Evolutionary conservation across 2,329 filamentous ascomycete species (phyloP).

Genomic region (Drechslerella coelobrocha): DNA sequence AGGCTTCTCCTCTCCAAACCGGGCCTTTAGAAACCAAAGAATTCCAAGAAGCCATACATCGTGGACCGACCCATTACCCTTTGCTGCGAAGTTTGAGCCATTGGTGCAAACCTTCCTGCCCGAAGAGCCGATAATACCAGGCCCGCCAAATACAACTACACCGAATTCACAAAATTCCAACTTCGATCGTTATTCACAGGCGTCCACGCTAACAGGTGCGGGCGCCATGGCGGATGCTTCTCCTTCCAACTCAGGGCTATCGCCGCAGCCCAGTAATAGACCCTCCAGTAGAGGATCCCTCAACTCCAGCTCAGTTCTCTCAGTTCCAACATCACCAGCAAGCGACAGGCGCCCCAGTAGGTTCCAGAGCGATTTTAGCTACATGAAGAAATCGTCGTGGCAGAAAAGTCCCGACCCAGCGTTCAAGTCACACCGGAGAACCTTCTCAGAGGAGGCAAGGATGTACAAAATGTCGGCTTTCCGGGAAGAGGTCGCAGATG

Average conservation of each 20-base stretch:
- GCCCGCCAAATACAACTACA: constrained; percentile 14
- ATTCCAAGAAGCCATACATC: constrained; percentile 2
- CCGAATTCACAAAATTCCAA: neutral
- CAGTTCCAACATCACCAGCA: constrained; percentile 18
- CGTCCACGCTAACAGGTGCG: neutral
- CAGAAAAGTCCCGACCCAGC: constrained; percentile 39
- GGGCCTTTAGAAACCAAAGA: constrained; percentile 22
- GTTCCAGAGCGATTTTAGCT: constrained; percentile 39
- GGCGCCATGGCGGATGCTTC: constrained; percentile 12
- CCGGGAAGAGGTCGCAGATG: constrained; percentile 28
- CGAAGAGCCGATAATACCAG: constrained; percentile 25
- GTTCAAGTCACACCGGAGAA: constrained; percentile 29
- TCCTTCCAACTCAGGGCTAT: constrained; percentile 3
- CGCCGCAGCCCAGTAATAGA: constrained; percentile 5
- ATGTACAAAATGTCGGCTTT: constrained; percentile 36
- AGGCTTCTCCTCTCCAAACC: constrained; percentile 21
- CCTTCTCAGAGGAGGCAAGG: constrained; percentile 28
- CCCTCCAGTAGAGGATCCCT: constrained; percentile 3
- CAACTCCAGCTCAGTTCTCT: constrained; percentile 14
- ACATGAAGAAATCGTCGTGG: constrained; percentile 9
- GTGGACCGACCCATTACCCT: constrained; percentile 41
- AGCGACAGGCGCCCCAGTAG: constrained; percentile 29
- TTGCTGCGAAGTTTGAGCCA: constrained; percentile 38
- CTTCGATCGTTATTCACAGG: neutral
- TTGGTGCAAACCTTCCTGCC: constrained; percentile 28